Conservation (phyloP, 2,329 filamentous ascomycete species). For the Drechslera avenae region DNA sequence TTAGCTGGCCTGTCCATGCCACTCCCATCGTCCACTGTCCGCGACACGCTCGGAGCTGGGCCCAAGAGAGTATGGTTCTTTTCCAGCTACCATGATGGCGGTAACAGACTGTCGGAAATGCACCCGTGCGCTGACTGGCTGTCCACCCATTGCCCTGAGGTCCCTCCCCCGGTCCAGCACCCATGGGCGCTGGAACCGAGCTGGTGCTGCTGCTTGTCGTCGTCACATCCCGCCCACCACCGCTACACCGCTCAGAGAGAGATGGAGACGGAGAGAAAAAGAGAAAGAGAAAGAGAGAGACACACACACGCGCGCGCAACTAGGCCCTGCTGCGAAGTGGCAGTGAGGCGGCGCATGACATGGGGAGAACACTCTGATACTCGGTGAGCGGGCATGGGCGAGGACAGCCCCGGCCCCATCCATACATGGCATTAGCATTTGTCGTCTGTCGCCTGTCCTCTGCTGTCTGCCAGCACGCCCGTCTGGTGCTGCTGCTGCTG, state of each 20-base stretch:
- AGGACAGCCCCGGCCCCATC: too few relatives aligned
- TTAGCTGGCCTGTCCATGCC: conserved; percentile 25
- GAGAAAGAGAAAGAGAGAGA: too few relatives aligned
- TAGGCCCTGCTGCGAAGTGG: too few relatives aligned
- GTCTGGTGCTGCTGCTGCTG: too few relatives aligned
- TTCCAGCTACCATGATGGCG: conserved; percentile 30
- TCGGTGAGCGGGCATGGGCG: too few relatives aligned
- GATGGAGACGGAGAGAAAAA: too few relatives aligned
- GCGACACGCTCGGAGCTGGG: conserved; percentile 22
- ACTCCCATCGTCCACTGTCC: conserved; percentile 12
- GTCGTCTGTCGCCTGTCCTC: too few relatives aligned
- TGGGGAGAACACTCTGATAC: too few relatives aligned
- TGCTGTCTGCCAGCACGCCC: too few relatives aligned
- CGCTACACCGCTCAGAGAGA: conserved; percentile 6
- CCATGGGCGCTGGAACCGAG: conserved; percentile 3
- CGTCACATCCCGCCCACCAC: neutral
- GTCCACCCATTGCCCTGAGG: conserved; percentile 9
- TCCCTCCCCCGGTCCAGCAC: conserved; percentile 2
- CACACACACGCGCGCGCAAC: too few relatives aligned
- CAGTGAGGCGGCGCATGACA: conserved; percentile 3
- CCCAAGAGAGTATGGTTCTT: conserved; percentile 13
- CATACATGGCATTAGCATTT: too few relatives aligned
- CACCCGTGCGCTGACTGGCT: conserved; percentile 12
- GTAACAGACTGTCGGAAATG: conserved; percentile 25
- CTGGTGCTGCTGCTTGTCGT: neutral